Percentiles rank a stretch among this genome's conserved stretches.
Conservation (phyloP, 129 eudicot genomes). For the Saussurea involucrata region DNA sequence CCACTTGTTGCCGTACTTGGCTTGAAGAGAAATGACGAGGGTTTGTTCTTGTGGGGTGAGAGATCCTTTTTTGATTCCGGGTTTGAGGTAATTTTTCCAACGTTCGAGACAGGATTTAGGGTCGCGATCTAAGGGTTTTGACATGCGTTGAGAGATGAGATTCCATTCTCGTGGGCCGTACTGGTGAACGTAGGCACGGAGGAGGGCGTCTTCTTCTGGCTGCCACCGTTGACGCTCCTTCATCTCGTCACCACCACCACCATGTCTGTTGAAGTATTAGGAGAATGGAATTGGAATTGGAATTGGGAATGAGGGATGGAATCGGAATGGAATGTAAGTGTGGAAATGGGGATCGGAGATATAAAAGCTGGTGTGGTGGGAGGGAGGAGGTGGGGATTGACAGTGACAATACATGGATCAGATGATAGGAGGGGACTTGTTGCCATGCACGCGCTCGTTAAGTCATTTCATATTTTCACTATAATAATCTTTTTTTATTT, state of each 20-base stretch:
- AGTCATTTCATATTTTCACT: conserved; percentile 34
- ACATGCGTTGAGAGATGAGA: conserved; percentile 61
- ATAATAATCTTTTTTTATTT: background rate
- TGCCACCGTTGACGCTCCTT: conserved; percentile 80
- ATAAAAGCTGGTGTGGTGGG: conserved; percentile 20
- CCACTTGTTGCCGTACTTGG: conserved; percentile 85
- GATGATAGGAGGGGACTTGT: conserved; percentile 41
- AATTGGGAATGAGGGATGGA: background rate
- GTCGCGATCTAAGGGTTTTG: conserved; percentile 50
- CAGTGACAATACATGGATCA: conserved; percentile 36
- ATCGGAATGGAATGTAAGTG: background rate
- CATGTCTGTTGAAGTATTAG: conserved; percentile 2
- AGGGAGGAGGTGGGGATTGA: conserved; percentile 17
- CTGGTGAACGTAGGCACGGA: conserved; percentile 60
- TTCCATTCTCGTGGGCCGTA: conserved; percentile 64
- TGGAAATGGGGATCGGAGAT: conserved; percentile 33
- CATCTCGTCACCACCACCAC: conserved; percentile 30
- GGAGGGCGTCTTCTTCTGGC: conserved; percentile 78
- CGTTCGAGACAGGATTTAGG: conserved; percentile 68
- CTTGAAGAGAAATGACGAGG: conserved; percentile 53
- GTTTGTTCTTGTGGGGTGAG: conserved; percentile 52
- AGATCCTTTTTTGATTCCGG: conserved; percentile 62
- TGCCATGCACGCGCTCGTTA: conserved; percentile 43
- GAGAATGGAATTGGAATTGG: background rate
- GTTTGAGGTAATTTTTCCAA: conserved; percentile 67